phyloP scores from a whole-genome alignment of 495 filamentous ascomycete species.

The Lasiosphaeris hirsuta region DNA sequence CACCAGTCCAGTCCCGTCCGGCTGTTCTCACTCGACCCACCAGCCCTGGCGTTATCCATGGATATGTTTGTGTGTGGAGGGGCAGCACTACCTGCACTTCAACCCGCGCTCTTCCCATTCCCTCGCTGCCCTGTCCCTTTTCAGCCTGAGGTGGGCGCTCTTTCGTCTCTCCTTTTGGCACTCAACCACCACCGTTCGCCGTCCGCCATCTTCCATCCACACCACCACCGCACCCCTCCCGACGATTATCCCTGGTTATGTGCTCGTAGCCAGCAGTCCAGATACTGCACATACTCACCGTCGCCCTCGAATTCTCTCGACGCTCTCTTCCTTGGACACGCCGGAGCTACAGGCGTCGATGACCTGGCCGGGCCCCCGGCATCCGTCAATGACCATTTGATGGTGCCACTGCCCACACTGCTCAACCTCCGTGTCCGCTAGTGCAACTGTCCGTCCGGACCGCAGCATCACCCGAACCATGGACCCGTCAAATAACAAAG shows the following conservation, averaged over 20 bases:
- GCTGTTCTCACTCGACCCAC: slow-evolving; percentile 23
- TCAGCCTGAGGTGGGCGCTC: slow-evolving; percentile 15
- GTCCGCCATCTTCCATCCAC: slow-evolving; percentile 5
- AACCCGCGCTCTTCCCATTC: background rate
- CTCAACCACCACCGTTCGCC: slow-evolving; percentile 2
- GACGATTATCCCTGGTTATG: background rate
- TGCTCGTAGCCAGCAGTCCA: too few relatives aligned
- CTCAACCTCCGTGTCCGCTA: background rate
- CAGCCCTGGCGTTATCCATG: slow-evolving; percentile 1
- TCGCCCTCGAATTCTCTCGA: background rate
- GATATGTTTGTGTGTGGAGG: background rate
- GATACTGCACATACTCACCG: too few relatives aligned
- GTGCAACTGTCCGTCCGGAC: slow-evolving; percentile 14
- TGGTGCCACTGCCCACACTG: slow-evolving; percentile 22
- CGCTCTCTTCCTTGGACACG: background rate
- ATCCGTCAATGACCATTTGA: slow-evolving; percentile 25
- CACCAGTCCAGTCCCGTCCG: slow-evolving; percentile 9
- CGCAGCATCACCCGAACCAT: slow-evolving; percentile 24
- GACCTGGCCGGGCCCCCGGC: slow-evolving; percentile 22
- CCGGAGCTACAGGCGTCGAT: slow-evolving; percentile 13
- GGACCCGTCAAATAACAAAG: slow-evolving; percentile 34
- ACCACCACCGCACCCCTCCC: background rate
- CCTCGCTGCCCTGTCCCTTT: slow-evolving; percentile 9
- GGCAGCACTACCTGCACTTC: background rate
- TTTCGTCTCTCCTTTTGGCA: background rate